Conservation (phyloP, 129 eudicot species). For the Erigeron canadensis region DNA sequence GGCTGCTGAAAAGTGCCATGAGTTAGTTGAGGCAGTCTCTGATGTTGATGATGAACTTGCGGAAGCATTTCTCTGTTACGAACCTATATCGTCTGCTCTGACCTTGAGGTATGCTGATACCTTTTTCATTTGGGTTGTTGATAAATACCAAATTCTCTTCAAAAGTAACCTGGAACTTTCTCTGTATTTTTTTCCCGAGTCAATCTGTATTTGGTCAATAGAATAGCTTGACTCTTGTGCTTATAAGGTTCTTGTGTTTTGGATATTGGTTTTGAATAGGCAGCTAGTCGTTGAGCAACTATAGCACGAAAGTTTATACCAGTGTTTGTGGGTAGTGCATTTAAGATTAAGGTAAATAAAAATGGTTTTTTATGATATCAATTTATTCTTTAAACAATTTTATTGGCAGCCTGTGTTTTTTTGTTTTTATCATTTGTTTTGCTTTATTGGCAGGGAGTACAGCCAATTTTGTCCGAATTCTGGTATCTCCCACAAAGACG, state of each 20-base stretch:
- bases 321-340: conserved; percentile 56
- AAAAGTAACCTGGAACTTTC: background rate
- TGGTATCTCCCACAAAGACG: too few relatives aligned
- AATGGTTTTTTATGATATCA: too few relatives aligned
- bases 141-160: background rate
- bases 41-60: conserved; percentile 98
- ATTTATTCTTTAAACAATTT: too few relatives aligned
- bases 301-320: conserved; percentile 84
- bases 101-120: conserved; percentile 71
- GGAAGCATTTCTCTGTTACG: conserved; percentile 77
- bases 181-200: background rate
- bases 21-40: conserved; percentile 80
- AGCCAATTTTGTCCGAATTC: too few relatives aligned
- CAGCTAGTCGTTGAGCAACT: conserved; percentile 91
- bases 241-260: conserved; percentile 7
- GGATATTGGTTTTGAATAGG: conserved; percentile 43
- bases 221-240: background rate
- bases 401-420: too few relatives aligned
- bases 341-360: too few relatives aligned
- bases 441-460: too few relatives aligned
- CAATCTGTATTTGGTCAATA: background rate
- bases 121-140: background rate
- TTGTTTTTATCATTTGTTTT: too few relatives aligned
- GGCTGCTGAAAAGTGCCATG: conserved; percentile 77
- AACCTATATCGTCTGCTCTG: conserved; percentile 82